Evolutionary conservation across 2,329 filamentous ascomycete species (phyloP), one percentile per base, ranked within the genome.

Genomic region (Colletotrichum kahawae): DNA sequence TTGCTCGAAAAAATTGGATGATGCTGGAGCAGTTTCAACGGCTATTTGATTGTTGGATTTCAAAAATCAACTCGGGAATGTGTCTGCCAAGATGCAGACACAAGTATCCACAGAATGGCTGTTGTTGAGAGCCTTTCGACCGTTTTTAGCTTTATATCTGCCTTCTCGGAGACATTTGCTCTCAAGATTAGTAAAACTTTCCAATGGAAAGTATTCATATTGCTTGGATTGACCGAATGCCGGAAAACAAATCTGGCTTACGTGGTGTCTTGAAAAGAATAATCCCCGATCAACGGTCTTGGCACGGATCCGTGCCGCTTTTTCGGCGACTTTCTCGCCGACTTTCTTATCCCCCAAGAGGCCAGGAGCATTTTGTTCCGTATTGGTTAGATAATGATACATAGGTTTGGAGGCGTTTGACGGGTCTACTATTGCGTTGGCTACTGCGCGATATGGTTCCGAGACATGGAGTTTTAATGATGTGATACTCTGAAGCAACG

Each of bases 281-380:
- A 14, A 10, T 1, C 13, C 12, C 31, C 16, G n/a, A 65, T 8
- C 9, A 34, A n/a, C 7, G n/a, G 10, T n/a, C 43, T 34, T 36
- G 43, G 48, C 43, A 4, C 34, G 7, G 60, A 13, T 0, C 1
- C 16, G 2, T 24, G 36, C 21, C 24, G 36, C 38, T 4, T 51
- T 51, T 51, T 24, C 62, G 62, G 38, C n/a, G 62, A 65, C 62
- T 65, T 65, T 51, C n/a, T 51, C 62, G 62, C 62, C 27, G 62
- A 65, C 62, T 51, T 65, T 16, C n/a, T 21, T 21, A 12, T 48
- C 5, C 38, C 5, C 38, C 5, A 7, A 48, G 38, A n/a, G 3
- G 18, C 38, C 38, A 12, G n/a, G 38, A 3, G 9, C 18, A 48
- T 48, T 48, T 43, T 48, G 9, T 7, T 2, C 38, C 38, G n/a